phyloP scores from a whole-genome alignment of 768 basidiomycete species.

The Suillus variegatus region DNA sequence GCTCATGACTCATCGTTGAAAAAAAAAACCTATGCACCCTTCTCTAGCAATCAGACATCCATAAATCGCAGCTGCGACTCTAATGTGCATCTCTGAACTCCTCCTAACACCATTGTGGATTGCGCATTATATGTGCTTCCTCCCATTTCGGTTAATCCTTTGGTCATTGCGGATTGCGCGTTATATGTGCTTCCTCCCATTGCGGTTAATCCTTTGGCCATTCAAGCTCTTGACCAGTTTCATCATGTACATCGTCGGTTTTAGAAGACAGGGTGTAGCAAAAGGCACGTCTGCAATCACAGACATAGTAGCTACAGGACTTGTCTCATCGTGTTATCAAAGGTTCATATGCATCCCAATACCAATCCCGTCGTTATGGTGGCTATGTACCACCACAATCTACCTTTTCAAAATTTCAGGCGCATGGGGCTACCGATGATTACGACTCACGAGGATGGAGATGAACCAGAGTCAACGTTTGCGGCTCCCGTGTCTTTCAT shows the following conservation, averaged over 20 bases:
- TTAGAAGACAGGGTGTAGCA: too few relatives aligned
- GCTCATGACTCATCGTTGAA: too few relatives aligned
- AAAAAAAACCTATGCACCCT: too few relatives aligned
- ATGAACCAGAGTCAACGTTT: not conserved
- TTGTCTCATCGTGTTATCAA: not conserved
- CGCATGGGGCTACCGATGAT: not conserved
- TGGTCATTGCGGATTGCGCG: not conserved
- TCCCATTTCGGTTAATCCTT: not conserved
- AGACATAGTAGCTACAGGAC: not conserved
- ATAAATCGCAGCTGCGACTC: too few relatives aligned
- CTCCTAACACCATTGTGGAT: too few relatives aligned
- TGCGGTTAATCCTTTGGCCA: not conserved
- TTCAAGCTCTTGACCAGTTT: constrained; percentile 3
- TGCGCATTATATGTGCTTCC: not conserved
- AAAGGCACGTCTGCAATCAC: not conserved
- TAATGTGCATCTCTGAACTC: too few relatives aligned
- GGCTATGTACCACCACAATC: too few relatives aligned
- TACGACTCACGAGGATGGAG: not conserved
- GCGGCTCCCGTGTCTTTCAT: not conserved
- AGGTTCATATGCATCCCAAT: too few relatives aligned
- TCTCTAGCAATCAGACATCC: too few relatives aligned
- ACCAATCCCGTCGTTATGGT: too few relatives aligned
- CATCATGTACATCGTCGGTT: constrained; percentile 3
- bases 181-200: not conserved
- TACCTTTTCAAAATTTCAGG: too few relatives aligned